Evolutionary conservation across 2,329 filamentous ascomycete species (phyloP), one percentile per base, ranked within the genome.

Genomic region (Talaromyces sp.): DNA sequence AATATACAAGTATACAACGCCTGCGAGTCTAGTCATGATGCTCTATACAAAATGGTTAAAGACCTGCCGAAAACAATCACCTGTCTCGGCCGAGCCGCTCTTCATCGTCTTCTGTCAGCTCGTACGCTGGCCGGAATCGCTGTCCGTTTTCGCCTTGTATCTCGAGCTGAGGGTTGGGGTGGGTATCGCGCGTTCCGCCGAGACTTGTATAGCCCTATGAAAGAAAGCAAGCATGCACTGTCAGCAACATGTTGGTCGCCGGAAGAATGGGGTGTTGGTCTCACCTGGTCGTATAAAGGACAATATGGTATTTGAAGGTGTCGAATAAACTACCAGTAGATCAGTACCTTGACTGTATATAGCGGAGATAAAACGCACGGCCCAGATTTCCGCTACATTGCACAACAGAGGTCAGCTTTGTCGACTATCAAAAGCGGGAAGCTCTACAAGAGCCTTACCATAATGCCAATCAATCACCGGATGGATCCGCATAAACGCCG

Each of bases 381-480:
- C 85, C 94, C 94, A 97, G 58, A 97, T 93, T 74, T 97, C 93
- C 11, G 86, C 85, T 74, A 97, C 96, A 73, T 94, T 9, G 26
- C 24, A 10, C 11, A 6, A 3, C n/a, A 56, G n/a, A 43, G 21
- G 43, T 61, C 51, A 61, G 59, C 50, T 6, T 9, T 3, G 21
- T 24, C 43, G 35, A 10, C 46, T 9, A 27, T 24, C 11, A 24
- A 29, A 53, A 12, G 19, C 8, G 11, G 31, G 35, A 29, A 24
- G n/a, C 4, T 8, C 26, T 3, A 7, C 17, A 48, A 32, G 17
- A 32, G 35, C 26, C 56, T 11, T 27, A 61, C 59, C 85, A 75
- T 97, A 97, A 73, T 94, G 91, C 94, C 94, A 99, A 75, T 99
- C 94, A 70, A 99, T 92, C 10, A 99, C 90, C 0, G 94, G 93